These are phyloP conservation scores for Trichocladium uniseriatum DNA, from an alignment of 495 filamentous ascomycete genomes.

Conservation along the genomic window DNA sequence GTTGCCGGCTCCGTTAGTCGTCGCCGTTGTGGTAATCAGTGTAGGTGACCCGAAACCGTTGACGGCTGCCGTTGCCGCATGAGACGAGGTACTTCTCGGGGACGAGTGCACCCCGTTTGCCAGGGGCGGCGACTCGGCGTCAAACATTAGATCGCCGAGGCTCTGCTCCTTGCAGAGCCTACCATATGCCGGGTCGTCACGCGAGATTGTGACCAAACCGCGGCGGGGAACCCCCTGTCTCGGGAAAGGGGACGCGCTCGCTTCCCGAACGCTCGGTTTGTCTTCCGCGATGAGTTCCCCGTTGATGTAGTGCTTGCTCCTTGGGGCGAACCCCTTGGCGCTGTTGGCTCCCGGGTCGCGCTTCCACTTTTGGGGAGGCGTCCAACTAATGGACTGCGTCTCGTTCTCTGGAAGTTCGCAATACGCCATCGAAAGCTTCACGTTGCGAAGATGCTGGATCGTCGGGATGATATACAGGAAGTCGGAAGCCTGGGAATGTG, in stretches of 20 bases:
- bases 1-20: slow-evolving; percentile 13
- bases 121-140: slow-evolving; percentile 16
- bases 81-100: slow-evolving; percentile 15
- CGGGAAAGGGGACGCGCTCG: slow-evolving; percentile 39
- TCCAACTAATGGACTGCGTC: slow-evolving; percentile 26
- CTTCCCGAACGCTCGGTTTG: slow-evolving; percentile 23
- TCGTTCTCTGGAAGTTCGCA: slow-evolving; percentile 42
- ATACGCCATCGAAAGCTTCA: slow-evolving; percentile 48
- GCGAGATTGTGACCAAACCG: slow-evolving; percentile 33
- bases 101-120: slow-evolving; percentile 30
- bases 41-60: slow-evolving; percentile 20
- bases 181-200: slow-evolving; percentile 39
- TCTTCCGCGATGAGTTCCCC: slow-evolving; percentile 37
- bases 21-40: slow-evolving; percentile 1
- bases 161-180: slow-evolving; percentile 40
- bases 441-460: slow-evolving; percentile 55
- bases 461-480: slow-evolving; percentile 64
- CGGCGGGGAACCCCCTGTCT: slow-evolving; percentile 38
- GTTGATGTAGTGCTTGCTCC: slow-evolving; percentile 40
- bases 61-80: neutral
- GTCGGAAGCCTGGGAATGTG: slow-evolving; percentile 49
- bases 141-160: slow-evolving; percentile 28
- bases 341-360: slow-evolving; percentile 39
- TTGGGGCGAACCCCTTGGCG: slow-evolving; percentile 33
- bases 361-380: slow-evolving; percentile 41